Conservation (phyloP, 169 alveolate genomes). For the Plasmodium knowlesi region DNA sequence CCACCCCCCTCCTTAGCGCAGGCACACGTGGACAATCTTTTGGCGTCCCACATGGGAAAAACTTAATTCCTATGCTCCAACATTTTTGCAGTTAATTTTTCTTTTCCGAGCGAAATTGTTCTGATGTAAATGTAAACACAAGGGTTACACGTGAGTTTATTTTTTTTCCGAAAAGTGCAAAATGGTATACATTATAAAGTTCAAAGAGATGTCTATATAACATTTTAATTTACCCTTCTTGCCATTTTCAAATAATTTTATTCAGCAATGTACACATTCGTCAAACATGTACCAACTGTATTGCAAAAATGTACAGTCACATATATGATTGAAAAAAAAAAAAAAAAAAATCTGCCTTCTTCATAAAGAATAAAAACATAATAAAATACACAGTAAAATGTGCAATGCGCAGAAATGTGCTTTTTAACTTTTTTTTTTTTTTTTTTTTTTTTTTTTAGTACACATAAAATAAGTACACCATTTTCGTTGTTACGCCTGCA, state of each 20-base stretch:
- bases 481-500: background rate
- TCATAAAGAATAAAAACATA: background rate
- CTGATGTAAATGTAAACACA: background rate
- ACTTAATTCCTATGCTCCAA: background rate
- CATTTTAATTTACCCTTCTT: background rate
- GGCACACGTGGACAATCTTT: background rate
- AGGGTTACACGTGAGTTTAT: background rate
- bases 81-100: background rate
- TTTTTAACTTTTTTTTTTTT: no score
- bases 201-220: constrained; percentile 1
- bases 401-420: background rate
- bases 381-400: background rate
- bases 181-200: background rate
- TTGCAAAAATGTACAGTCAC: background rate
- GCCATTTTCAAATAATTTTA: background rate
- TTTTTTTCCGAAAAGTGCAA: background rate
- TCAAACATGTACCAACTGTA: background rate
- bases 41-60: background rate
- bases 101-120: background rate
- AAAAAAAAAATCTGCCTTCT: background rate
- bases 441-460: background rate
- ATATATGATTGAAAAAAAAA: background rate
- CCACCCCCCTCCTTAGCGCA: background rate
- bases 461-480: background rate
- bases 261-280: background rate